Conservation (phyloP, 139 green algal genomes). For the Cymbomonas tetramitiformis region DNA sequence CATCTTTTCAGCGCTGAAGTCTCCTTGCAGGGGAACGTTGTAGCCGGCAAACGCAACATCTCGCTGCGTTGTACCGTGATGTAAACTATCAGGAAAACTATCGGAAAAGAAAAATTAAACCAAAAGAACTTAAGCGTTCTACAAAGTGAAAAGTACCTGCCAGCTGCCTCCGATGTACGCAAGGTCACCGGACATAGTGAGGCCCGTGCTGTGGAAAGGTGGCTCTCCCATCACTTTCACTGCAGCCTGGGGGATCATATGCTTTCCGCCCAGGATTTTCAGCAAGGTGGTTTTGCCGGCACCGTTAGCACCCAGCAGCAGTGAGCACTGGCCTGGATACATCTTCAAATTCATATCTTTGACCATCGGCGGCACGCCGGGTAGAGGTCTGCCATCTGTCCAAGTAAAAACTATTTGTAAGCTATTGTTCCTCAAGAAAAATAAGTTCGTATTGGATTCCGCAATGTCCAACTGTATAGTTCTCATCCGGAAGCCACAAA, state of each 20-base stretch:
- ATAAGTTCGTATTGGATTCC: too few relatives aligned
- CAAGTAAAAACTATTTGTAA: too few relatives aligned
- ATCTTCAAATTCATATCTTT: conserved; percentile 29
- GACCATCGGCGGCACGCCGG: conserved; percentile 29
- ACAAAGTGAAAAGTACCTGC: too few relatives aligned
- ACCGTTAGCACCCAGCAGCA: conserved; percentile 39
- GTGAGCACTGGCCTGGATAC: conserved; percentile 21
- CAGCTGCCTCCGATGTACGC: conserved; percentile 30
- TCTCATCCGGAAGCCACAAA: too few relatives aligned
- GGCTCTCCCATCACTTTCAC: conserved; percentile 63
- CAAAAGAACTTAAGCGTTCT: neutral
- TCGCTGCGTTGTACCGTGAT: conserved; percentile 59
- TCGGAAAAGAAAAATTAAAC: neutral
- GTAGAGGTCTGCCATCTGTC: conserved; percentile 29
- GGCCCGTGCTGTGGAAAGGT: conserved; percentile 80
- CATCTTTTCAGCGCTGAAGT: conserved; percentile 24
- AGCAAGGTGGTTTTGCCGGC: conserved; percentile 44
- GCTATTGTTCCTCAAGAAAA: too few relatives aligned
- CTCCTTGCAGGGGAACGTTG: conserved; percentile 22
- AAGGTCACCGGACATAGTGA: conserved; percentile 18
- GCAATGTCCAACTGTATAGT: too few relatives aligned
- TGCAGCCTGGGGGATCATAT: conserved; percentile 33
- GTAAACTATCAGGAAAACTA: neutral
- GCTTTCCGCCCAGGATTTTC: conserved; percentile 38
- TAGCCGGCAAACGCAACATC: conserved; percentile 80